A percentile compares a stretch with the other conserved stretches of the same genome.
These are phyloP conservation scores for Neofusicoccum parvum DNA, from an alignment of 2,329 filamentous ascomycete genomes.

Conservation along the genomic window DNA sequence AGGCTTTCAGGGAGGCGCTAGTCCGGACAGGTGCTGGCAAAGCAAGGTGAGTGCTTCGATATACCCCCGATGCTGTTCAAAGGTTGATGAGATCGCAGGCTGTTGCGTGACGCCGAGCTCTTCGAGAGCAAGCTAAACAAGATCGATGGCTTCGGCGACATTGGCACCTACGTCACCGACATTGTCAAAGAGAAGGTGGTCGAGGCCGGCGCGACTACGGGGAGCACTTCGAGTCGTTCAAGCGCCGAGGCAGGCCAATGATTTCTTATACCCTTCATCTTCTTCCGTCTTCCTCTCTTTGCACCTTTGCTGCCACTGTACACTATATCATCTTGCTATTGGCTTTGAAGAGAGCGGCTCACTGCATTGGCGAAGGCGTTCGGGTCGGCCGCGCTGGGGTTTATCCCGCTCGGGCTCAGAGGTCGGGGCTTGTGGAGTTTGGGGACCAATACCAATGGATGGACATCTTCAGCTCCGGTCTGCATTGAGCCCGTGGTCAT, in stretches of 20 bases:
- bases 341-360: background rate
- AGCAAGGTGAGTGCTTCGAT: conserved; percentile 61
- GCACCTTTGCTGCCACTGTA: background rate
- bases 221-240: background rate
- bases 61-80: conserved; percentile 18
- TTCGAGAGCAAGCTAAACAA: conserved; percentile 72
- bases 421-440: background rate
- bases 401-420: background rate
- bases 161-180: conserved; percentile 68
- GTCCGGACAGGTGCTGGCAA: conserved; percentile 69
- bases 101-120: conserved; percentile 74
- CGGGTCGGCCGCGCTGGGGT: background rate
- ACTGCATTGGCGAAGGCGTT: conserved; percentile 20
- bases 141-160: conserved; percentile 75
- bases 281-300: background rate
- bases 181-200: conserved; percentile 62
- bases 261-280: background rate
- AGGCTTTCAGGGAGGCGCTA: conserved; percentile 66
- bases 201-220: conserved; percentile 13
- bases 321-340: conserved; percentile 1
- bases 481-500: background rate
- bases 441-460: conserved; percentile 14
- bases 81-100: conserved; percentile 50
- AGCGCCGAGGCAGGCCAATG: conserved; percentile 11
- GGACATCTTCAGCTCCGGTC: background rate